Percentiles rank a stretch among this genome's conserved stretches.
phyloP scores from a whole-genome alignment of 129 eudicot genomes.

The Ambrosia artemisiifolia region DNA sequence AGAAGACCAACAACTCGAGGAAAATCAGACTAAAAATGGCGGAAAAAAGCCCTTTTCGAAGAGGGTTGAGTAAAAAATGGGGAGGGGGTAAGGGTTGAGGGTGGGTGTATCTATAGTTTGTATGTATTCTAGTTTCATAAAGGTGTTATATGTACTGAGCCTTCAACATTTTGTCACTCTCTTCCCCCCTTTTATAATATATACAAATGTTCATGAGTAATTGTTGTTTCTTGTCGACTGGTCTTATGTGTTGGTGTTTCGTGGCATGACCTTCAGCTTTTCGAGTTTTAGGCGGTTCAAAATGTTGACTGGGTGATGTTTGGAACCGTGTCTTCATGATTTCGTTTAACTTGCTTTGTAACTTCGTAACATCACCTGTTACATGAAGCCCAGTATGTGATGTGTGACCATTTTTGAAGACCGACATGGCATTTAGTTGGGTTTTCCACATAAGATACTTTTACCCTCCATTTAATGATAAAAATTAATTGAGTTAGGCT shows the following conservation, averaged over 20 bases:
- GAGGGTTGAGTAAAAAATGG: slow-evolving; percentile 24
- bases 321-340: too few relatives aligned
- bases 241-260: not conserved
- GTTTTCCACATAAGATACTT: too few relatives aligned
- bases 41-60: not conserved
- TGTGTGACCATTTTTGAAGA: too few relatives aligned
- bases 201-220: not conserved
- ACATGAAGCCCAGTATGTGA: too few relatives aligned
- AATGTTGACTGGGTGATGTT: too few relatives aligned
- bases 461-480: too few relatives aligned
- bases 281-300: not conserved
- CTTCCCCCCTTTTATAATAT: slow-evolving; percentile 46
- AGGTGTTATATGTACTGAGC: slow-evolving; percentile 27
- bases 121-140: slow-evolving; percentile 34
- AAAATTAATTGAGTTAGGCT: too few relatives aligned
- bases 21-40: slow-evolving; percentile 14
- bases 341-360: too few relatives aligned
- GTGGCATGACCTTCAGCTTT: not conserved
- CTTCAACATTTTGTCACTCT: slow-evolving; percentile 47
- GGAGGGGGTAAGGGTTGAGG: slow-evolving; percentile 29
- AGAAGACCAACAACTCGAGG: slow-evolving; percentile 38
- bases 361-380: too few relatives aligned
- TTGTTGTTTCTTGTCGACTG: not conserved
- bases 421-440: too few relatives aligned
- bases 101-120: slow-evolving; percentile 30